Evolutionary conservation across 1,284 basidiomycete species (phyloP).

Genomic region (Sporisorium iseilematis-ciliati): DNA sequence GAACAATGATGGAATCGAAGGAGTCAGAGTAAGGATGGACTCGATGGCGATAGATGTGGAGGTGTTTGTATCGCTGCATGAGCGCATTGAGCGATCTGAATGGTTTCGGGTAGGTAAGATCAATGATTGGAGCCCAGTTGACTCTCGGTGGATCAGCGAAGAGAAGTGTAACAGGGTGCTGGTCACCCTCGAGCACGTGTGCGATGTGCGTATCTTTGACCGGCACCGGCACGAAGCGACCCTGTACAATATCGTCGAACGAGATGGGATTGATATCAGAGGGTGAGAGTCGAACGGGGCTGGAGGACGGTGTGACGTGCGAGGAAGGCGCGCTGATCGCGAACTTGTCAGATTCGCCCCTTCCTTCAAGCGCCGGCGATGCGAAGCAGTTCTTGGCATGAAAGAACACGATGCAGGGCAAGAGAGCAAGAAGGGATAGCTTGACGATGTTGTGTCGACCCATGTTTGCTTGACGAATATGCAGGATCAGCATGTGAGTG

Average conservation of each 20-base stretch:
- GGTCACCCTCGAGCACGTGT: slow-evolving; percentile 1
- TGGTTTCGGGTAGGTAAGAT: slow-evolving; percentile 18
- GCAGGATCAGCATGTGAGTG: background rate
- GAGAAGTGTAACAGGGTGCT: slow-evolving; percentile 8
- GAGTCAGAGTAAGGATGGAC: background rate
- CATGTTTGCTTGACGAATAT: background rate
- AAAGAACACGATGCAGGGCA: background rate
- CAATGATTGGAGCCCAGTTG: slow-evolving; percentile 21
- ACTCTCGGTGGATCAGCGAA: slow-evolving; percentile 8
- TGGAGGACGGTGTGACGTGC: background rate
- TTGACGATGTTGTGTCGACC: background rate
- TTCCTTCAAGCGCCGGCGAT: background rate
- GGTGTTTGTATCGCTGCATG: slow-evolving; percentile 16
- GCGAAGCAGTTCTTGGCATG: background rate
- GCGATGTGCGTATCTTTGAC: background rate
- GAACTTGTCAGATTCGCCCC: background rate
- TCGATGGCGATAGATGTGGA: slow-evolving; percentile 16
- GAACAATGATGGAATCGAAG: background rate
- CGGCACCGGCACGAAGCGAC: background rate
- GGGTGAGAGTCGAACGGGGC: background rate
- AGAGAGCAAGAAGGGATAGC: background rate
- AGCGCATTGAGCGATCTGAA: slow-evolving; percentile 23
- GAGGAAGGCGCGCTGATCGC: background rate
- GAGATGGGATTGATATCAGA: slow-evolving; percentile 3
- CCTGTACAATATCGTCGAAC: slow-evolving; percentile 13